Base-by-base conservation (phyloP, 768 basidiomycete genomes). In the Neoboletus brunneissimus region DNA sequence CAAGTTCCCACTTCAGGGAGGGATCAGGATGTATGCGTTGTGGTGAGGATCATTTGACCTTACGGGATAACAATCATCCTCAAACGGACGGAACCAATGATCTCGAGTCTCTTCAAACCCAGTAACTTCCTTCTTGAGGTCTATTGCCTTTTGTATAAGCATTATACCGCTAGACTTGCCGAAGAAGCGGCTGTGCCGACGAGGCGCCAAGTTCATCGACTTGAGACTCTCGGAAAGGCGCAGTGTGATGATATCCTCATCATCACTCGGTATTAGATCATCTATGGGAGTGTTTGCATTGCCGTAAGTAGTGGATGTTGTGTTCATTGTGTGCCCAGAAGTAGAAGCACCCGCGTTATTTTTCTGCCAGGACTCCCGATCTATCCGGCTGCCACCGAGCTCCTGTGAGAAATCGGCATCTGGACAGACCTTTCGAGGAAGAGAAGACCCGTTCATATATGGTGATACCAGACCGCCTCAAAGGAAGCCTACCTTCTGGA, bases 331-430 rank as follows among this genome's bases (percentile, higher is more conserved):
- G 41, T 68, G 62, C 15, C 32, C 54, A 2, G 64, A 49, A 5
- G 56, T 25, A 54, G 56, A 60, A 34, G 52, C 48, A 32, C 51
- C 23, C 51, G 45, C 27, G 55, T 29, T 56, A n/a, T 60, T 55
- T 37, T 47, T 69, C 23, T 64, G 57, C 72, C 76, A 80, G 1
- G 55, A 58, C 41, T 77, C 75, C 52, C 68, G 72, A 64, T 75
- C 81, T 35, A 79, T 69, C 5, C 58, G 61, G 29, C 64, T 51
- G 25, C 75, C 74, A 16, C 82, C 83, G 11, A 88, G 71, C 60
- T 88, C 83, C 54, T 77, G 78, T 22, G 83, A 76, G 32, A 86
- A 77, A 51, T 84, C 80, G 44, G 81, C 80, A 48, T 87, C 83
- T 13, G 87, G 86, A 61, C 81, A 84, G 44, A 89, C 74, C 87